These are phyloP conservation scores for Calocera viscosa DNA, from an alignment of 768 basidiomycete genomes.

Conservation along the genomic window DNA sequence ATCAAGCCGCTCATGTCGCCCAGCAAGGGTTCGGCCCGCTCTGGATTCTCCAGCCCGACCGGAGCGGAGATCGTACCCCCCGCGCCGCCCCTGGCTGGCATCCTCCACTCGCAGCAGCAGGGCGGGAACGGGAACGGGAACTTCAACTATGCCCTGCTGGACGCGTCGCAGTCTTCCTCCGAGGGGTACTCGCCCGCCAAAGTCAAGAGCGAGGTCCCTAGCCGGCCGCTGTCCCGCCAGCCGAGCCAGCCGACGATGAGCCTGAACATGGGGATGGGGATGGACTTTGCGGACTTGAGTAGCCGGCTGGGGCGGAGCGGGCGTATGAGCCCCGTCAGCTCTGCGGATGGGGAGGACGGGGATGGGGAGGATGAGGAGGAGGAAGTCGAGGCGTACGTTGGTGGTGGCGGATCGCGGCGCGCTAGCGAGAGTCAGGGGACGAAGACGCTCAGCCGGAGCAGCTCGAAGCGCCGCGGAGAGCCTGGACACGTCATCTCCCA, in stretches of 20 bases:
- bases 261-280: neutral
- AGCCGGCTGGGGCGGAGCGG: neutral
- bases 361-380: constrained; percentile 3
- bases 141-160: neutral
- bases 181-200: neutral
- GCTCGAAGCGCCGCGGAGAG: neutral
- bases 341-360: neutral
- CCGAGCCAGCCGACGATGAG: neutral
- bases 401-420: neutral
- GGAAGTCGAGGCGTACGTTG: neutral
- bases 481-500: neutral
- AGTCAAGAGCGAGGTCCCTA: neutral
- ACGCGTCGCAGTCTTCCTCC: neutral
- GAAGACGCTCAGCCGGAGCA: constrained; percentile 4
- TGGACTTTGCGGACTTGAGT: constrained; percentile 1
- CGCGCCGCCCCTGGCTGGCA: neutral
- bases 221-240: neutral
- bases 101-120: neutral
- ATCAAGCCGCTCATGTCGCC: neutral
- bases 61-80: neutral
- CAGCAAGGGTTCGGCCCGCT: neutral
- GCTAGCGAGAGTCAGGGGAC: neutral
- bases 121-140: neutral
- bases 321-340: neutral
- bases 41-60: neutral